These are phyloP conservation scores for Gigaspora rosea DNA, from an alignment of 192 early-diverging fungal genomes.

Conservation along the genomic window DNA sequence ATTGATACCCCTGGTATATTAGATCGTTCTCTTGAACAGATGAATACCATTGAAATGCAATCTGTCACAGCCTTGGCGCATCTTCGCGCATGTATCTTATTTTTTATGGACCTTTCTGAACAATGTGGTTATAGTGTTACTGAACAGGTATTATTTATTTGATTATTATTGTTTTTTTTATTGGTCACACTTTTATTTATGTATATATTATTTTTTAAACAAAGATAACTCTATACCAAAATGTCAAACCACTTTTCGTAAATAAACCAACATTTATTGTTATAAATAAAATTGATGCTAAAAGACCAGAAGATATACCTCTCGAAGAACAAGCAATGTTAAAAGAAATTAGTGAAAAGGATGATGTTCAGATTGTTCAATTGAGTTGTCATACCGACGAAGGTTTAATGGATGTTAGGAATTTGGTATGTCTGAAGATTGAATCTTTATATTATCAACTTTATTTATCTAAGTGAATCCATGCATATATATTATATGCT, in stretches of 20 bases:
- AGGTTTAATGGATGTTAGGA: constrained; percentile 96
- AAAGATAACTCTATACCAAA: constrained; percentile 78
- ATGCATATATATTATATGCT: background rate
- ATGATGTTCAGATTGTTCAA: constrained; percentile 72
- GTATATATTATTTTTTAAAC: background rate
- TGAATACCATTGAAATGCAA: constrained; percentile 99
- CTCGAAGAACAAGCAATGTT: constrained; percentile 73
- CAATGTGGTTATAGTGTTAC: constrained; percentile 97
- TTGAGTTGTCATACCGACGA: constrained; percentile 92
- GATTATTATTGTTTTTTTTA: background rate
- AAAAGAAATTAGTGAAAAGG: constrained; percentile 68
- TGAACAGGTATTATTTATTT: constrained; percentile 65
- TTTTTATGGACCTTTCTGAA: constrained; percentile 97
- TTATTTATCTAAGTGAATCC: background rate
- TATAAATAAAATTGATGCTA: constrained; percentile 94
- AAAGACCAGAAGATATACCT: constrained; percentile 76
- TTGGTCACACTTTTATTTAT: background rate
- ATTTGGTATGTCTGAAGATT: constrained; percentile 40
- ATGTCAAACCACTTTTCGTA: constrained; percentile 97
- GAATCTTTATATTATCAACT: background rate
- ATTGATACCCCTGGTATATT: constrained; percentile 99
- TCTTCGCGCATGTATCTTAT: constrained; percentile 92
- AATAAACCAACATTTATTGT: constrained; percentile 97
- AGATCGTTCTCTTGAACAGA: constrained; percentile 98
- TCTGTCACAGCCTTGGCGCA: constrained; percentile 99